Percentiles rank a stretch among this genome's conserved stretches.
Conservation (phyloP, 805 yeast genomes). For the Brettanomyces custersianus region DNA sequence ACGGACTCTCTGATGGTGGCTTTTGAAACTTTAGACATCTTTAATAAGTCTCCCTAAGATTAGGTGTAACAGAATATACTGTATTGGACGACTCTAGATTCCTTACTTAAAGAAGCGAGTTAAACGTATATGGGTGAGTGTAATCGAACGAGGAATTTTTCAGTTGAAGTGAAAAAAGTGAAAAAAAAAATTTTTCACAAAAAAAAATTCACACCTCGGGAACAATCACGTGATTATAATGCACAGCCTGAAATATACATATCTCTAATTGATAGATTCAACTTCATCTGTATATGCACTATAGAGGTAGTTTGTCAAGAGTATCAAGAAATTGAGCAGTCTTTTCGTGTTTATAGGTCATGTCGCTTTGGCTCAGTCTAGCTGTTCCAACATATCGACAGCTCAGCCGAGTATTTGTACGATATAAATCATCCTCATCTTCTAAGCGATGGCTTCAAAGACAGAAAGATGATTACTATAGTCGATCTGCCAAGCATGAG, state of each 20-base stretch:
- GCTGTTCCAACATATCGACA: not conserved
- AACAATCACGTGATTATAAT: no score
- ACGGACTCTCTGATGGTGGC: constrained; percentile 96
- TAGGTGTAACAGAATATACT: constrained; percentile 30
- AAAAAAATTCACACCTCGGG: no score
- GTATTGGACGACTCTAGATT: constrained; percentile 49
- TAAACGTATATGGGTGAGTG: no score
- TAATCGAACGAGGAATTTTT: no score
- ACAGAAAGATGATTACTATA: constrained; percentile 54
- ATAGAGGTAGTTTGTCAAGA: no score
- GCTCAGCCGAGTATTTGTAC: constrained; percentile 1
- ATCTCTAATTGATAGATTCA: no score
- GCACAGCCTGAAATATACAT: no score
- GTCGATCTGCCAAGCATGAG: constrained; percentile 54
- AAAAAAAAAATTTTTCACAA: not conserved
- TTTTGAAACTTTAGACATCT: constrained; percentile 83
- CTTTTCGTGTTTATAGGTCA: no score
- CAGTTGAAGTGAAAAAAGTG: not conserved
- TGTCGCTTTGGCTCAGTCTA: no score
- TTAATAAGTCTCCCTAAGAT: constrained; percentile 65
- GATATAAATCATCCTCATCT: constrained; percentile 30
- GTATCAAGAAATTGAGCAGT: no score
- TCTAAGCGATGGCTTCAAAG: constrained; percentile 71
- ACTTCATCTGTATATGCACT: no score
- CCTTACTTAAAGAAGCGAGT: constrained; percentile 5